Conservation (phyloP, 169 alveolate species). For the Eimeria tenella region DNA sequence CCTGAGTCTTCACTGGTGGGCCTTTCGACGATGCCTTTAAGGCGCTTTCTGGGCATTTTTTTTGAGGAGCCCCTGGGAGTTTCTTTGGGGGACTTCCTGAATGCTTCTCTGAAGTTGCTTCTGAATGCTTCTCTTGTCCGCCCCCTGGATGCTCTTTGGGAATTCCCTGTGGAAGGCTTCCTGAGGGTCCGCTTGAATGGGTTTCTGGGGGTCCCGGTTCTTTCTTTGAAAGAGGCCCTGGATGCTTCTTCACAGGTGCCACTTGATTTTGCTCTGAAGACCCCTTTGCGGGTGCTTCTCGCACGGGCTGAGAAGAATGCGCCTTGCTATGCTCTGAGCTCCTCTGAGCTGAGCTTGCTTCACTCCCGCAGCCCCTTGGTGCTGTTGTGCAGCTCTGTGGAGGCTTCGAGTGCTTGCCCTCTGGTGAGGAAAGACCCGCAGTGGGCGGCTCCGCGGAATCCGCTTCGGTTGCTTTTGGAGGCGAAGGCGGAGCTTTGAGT, state of each 20-base stretch:
- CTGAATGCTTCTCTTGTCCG: background rate
- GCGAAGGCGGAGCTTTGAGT: background rate
- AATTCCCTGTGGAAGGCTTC: background rate
- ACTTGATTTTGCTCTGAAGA: background rate
- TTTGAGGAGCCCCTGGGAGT: background rate
- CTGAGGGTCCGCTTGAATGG: background rate
- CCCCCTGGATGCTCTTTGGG: background rate
- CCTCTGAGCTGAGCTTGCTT: no score
- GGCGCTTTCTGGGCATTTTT: background rate
- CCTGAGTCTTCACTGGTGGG: background rate
- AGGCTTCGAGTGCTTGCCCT: background rate
- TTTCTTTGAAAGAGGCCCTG: background rate
- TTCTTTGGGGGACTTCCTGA: slow-evolving; percentile 1
- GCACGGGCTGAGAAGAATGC: background rate
- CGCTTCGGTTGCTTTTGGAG: background rate
- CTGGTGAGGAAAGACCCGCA: no score
- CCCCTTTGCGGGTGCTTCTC: background rate
- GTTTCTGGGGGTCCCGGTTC: background rate
- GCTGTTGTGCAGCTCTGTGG: background rate
- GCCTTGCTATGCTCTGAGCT: no score
- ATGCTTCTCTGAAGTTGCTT: background rate
- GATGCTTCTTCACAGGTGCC: background rate
- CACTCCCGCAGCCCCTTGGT: background rate
- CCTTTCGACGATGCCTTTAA: background rate
- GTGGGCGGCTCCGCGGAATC: background rate